Percentiles rank a stretch among this genome's conserved stretches.
Conservation (phyloP, 768 basidiomycete species). For the Suillus occidentalis region DNA sequence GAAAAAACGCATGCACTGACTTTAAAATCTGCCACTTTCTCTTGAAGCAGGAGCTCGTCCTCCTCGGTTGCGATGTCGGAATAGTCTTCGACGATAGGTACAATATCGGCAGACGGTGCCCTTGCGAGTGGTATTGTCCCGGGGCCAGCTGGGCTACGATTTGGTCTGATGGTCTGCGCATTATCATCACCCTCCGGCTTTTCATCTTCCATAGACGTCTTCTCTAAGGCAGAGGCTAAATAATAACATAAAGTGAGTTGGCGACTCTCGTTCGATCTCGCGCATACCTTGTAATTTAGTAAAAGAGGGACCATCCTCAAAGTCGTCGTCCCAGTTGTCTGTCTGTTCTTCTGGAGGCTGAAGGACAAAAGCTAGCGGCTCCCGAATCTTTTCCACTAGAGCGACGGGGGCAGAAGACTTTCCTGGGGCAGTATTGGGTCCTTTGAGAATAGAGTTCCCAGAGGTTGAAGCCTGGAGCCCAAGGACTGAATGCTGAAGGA, state of each 20-base stretch:
- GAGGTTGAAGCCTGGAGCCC: conserved; percentile 37
- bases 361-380: conserved; percentile 65
- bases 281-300: conserved; percentile 71
- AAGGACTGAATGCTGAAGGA: conserved; percentile 33
- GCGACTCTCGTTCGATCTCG: not conserved
- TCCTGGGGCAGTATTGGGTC: conserved; percentile 15
- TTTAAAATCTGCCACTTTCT: conserved; percentile 85
- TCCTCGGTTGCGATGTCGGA: conserved; percentile 85
- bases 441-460: conserved; percentile 28
- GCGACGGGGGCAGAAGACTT: conserved; percentile 28
- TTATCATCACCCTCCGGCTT: conserved; percentile 64
- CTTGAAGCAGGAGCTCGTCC: conserved; percentile 65
- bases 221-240: conserved; percentile 55
- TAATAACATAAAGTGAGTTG: not conserved
- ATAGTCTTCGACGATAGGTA: conserved; percentile 84
- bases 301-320: conserved; percentile 89
- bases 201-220: conserved; percentile 56
- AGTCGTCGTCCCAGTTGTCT: conserved; percentile 99
- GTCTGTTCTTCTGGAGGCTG: conserved; percentile 82
- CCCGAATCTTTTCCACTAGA: conserved; percentile 39
- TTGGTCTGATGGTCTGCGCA: conserved; percentile 77
- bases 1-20: conserved; percentile 36
- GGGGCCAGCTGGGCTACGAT: conserved; percentile 61
- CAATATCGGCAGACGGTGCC: conserved; percentile 60
- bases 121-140: conserved; percentile 53